Base-by-base conservation (phyloP, 1,284 basidiomycete species). In the Trametes pubescens region DNA sequence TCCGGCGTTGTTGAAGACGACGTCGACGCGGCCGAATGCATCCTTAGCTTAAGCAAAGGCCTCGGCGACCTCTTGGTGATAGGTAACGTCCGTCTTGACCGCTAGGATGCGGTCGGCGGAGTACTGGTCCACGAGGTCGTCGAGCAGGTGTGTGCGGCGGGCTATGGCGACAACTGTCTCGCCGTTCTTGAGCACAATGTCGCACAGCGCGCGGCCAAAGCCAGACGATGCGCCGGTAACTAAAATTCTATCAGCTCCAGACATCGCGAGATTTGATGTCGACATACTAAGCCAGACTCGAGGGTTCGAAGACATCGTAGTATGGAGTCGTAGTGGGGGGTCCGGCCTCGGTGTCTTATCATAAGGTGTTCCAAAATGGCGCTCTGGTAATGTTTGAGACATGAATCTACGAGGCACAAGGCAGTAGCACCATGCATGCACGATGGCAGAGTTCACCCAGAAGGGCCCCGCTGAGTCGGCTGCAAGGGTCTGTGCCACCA, bases 1-100 rank as follows among this genome's bases (percentile, higher is more conserved):
- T 1, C 72, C 78, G 3, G 81, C 81, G 48, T 82, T 83, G 68
- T 81, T 83, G 65, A 80, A 73, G 4, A 83, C 77, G 16, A 82
- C 75, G 56, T 82, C 81, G n/a, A 82, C 61, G 21, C 77, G 73
- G 4, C 78, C 82, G 64, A 82, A 81, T 26, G 66, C 18, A 2
- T 2, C 2, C 7, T 34, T 32, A 2, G 52, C 59, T 4, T 18
- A n/a, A 9, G 44, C 24, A 47, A 61, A 61, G 21, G 46, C 52
- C n/a, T 49, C 46, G 26, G 37, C n/a, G 14, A 61, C 52, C 18
- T 61, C 51, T 11, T 38, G 6, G 2, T 16, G 52, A 0, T 40
- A 2, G 35, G 51, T 55, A 9, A 61, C 52, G n/a, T 61, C 52
- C 34, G 49, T 32, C 35, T 51, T 55, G 35, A 61, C 24, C 0